Evolutionary conservation across 176 grass and related monocot species (phyloP).

Genomic region (Aegilops tauschii): DNA sequence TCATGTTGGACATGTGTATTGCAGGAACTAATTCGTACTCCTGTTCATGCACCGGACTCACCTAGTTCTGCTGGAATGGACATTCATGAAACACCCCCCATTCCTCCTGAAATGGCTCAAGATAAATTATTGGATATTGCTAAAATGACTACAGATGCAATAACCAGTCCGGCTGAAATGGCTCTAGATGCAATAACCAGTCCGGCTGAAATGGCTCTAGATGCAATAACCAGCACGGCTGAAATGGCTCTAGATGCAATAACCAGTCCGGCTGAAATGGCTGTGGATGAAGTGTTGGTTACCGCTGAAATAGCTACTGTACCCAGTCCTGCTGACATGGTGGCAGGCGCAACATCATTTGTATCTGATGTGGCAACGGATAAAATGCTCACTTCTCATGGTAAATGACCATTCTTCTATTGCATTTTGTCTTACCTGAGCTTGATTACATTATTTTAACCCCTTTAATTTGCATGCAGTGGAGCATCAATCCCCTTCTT

Average conservation of each 20-base stretch:
- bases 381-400: conserved; percentile 22
- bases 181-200: conserved; percentile 20
- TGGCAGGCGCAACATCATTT: conserved; percentile 13
- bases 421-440: conserved; percentile 16
- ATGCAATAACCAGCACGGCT: conserved; percentile 8
- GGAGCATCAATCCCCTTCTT: conserved; percentile 17
- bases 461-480: conserved; percentile 41
- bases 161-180: conserved; percentile 9
- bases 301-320: conserved; percentile 3
- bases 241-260: conserved; percentile 28
- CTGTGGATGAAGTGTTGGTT: conserved; percentile 26
- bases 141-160: conserved; percentile 33
- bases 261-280: background rate
- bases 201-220: conserved; percentile 27
- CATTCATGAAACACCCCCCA: background rate
- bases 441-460: conserved; percentile 28
- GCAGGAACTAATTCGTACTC: conserved; percentile 44
- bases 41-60: conserved; percentile 29
- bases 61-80: conserved; percentile 19
- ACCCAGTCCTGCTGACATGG: conserved; percentile 17
- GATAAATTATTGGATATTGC: background rate
- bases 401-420: conserved; percentile 33
- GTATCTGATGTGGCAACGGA: conserved; percentile 27
- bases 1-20: conserved; percentile 25
- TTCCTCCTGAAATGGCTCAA: no score